Conservation (phyloP, 1,139 yeast genomes). For the Yamadazyma diospyri region DNA sequence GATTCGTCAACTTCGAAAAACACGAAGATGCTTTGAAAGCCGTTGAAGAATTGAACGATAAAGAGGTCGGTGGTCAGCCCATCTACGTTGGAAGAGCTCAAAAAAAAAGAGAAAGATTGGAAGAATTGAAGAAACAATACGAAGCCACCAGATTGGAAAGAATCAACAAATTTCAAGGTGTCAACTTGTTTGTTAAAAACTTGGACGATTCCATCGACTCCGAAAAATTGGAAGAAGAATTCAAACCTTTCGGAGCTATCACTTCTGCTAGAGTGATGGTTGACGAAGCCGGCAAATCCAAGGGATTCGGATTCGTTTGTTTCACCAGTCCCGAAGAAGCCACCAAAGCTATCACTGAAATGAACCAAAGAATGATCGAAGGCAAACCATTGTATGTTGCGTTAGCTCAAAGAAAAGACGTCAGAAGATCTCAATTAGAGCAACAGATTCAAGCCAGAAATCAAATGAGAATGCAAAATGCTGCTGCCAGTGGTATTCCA, state of each 20-base stretch:
- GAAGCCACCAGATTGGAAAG: constrained; percentile 92
- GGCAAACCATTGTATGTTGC: constrained; percentile 98
- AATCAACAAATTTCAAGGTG: constrained; percentile 94
- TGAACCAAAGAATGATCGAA: constrained; percentile 95
- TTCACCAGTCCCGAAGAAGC: constrained; percentile 99
- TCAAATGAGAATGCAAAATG: constrained; percentile 98
- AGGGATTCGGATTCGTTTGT: constrained; percentile 98
- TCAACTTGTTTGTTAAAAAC: constrained; percentile 94
- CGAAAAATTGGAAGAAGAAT: constrained; percentile 88
- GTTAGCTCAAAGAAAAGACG: constrained; percentile 98
- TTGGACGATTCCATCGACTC: constrained; percentile 91
- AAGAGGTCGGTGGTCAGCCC: constrained; percentile 79
- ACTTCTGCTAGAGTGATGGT: constrained; percentile 97
- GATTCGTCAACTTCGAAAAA: constrained; percentile 85
- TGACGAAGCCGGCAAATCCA: constrained; percentile 91
- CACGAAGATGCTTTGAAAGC: constrained; percentile 91
- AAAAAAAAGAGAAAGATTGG: constrained; percentile 97
- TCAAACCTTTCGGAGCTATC: constrained; percentile 89
- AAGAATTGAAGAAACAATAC: constrained; percentile 93
- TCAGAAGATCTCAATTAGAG: constrained; percentile 94
- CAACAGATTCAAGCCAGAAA: constrained; percentile 98
- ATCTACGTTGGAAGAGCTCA: constrained; percentile 98
- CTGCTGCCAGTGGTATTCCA: constrained; percentile 83
- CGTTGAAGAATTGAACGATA: constrained; percentile 87
- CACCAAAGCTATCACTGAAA: constrained; percentile 95